Conservation (phyloP, 352 stramenopile species). For the Pythium dissimile region DNA sequence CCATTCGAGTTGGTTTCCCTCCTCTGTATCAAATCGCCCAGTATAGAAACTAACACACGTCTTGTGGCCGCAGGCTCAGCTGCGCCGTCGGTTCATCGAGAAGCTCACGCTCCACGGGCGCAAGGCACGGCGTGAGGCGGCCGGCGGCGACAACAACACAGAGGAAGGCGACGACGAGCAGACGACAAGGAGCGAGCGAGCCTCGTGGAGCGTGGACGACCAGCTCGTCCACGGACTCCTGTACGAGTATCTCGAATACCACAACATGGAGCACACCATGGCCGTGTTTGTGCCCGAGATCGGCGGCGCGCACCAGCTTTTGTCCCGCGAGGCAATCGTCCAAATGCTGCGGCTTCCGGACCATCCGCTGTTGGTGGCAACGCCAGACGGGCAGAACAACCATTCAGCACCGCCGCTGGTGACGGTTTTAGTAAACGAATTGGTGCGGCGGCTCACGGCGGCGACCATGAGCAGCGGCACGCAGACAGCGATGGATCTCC, state of each 20-base stretch:
- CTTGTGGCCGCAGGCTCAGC: constrained; percentile 38
- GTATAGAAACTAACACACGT: not conserved
- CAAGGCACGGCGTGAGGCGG: constrained; percentile 7
- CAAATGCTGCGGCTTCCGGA: constrained; percentile 26
- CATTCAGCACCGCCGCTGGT: constrained; percentile 28
- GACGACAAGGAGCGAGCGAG: too few relatives aligned
- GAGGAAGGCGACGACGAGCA: not conserved
- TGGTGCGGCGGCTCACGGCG: constrained; percentile 30
- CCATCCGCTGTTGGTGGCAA: constrained; percentile 14
- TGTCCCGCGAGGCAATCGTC: constrained; percentile 38
- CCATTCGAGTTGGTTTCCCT: constrained; percentile 46
- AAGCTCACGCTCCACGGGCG: constrained; percentile 50
- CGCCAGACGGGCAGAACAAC: constrained; percentile 11
- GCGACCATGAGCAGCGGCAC: constrained; percentile 33
- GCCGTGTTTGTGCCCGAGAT: constrained; percentile 73
- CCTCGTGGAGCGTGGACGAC: constrained; percentile 36
- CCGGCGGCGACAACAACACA: constrained; percentile 4
- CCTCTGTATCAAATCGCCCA: too few relatives aligned
- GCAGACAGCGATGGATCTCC: constrained; percentile 62
- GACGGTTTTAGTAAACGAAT: constrained; percentile 30
- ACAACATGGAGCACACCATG: constrained; percentile 51
- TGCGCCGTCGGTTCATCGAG: constrained; percentile 65
- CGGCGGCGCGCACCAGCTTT: constrained; percentile 38
- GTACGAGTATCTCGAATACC: constrained; percentile 47
- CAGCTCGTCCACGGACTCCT: constrained; percentile 61